Conservation (phyloP, 306 rosid species). For the Rosa persica region DNA sequence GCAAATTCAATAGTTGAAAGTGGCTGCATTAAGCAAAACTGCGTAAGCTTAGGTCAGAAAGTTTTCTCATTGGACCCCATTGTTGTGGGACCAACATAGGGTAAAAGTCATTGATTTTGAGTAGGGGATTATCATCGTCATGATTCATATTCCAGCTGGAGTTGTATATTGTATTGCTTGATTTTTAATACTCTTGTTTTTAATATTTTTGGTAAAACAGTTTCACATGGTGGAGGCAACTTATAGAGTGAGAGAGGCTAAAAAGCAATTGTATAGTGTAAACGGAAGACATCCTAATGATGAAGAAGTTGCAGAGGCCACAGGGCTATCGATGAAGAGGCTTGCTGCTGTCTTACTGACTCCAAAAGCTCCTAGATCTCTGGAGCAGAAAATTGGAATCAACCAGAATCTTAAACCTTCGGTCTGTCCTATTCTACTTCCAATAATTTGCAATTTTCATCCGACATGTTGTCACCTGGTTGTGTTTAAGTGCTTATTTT, state of each 20-base stretch:
- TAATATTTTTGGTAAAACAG: slow-evolving; percentile 48
- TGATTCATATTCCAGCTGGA: neutral
- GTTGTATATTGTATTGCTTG: slow-evolving; percentile 3
- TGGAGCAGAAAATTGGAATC: slow-evolving; percentile 87
- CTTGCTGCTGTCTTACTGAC: slow-evolving; percentile 75
- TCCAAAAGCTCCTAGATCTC: slow-evolving; percentile 92
- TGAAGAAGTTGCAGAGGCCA: slow-evolving; percentile 78
- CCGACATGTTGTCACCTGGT: neutral
- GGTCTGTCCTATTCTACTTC: slow-evolving; percentile 49
- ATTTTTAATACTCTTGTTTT: slow-evolving; percentile 15
- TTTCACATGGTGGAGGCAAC: slow-evolving; percentile 96
- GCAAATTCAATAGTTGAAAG: neutral
- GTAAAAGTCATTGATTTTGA: slow-evolving; percentile 6
- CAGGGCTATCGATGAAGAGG: slow-evolving; percentile 94
- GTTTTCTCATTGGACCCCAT: neutral
- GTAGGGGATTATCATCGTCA: neutral
- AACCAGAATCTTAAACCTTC: slow-evolving; percentile 87
- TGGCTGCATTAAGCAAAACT: neutral
- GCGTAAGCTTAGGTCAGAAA: neutral
- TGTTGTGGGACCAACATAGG: neutral
- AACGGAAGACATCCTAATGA: slow-evolving; percentile 81
- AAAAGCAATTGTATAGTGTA: slow-evolving; percentile 64
- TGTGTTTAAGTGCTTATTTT: slow-evolving; percentile 12
- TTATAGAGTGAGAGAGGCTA: slow-evolving; percentile 88
- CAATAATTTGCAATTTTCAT: neutral